Evolutionary conservation across 2,329 filamentous ascomycete genomes (phyloP).

Genomic region (Neofusicoccum kwambonambiense): DNA sequence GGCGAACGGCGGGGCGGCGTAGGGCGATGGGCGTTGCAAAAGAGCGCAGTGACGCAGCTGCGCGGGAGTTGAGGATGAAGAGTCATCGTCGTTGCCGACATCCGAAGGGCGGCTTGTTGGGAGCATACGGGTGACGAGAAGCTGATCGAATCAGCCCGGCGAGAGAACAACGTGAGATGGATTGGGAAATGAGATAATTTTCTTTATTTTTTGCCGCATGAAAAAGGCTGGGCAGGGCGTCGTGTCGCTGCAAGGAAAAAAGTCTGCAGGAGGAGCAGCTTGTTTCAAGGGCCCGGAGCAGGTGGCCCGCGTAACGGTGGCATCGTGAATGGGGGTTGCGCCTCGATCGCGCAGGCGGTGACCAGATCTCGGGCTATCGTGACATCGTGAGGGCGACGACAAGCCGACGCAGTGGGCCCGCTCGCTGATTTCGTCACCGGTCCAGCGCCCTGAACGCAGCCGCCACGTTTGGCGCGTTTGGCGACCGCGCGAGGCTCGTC

Average conservation of each 20-base stretch:
- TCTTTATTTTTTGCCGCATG: not conserved
- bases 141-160: conserved; percentile 9
- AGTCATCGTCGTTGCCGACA: conserved; percentile 4
- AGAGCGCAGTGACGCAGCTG: not conserved
- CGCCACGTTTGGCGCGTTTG: not conserved
- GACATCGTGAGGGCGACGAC: not conserved
- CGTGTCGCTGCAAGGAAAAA: not conserved
- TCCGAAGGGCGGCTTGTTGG: conserved; percentile 1
- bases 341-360: conserved; percentile 11
- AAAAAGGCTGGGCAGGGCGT: not conserved
- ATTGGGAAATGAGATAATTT: not conserved
- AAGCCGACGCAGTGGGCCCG: not conserved
- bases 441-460: not conserved
- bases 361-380: conserved; percentile 15
- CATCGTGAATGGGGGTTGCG: not conserved
- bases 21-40: not conserved
- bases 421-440: conserved; percentile 1
- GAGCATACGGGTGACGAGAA: not conserved
- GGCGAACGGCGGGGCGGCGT: conserved; percentile 29
- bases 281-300: not conserved
- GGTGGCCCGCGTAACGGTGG: not conserved
- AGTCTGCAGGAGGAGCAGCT: not conserved
- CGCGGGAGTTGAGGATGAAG: not conserved
- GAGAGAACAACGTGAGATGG: not conserved
- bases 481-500: not conserved